phyloP scores from a whole-genome alignment of 1,284 basidiomycete genomes.

The Ceratobasidium sp. region DNA sequence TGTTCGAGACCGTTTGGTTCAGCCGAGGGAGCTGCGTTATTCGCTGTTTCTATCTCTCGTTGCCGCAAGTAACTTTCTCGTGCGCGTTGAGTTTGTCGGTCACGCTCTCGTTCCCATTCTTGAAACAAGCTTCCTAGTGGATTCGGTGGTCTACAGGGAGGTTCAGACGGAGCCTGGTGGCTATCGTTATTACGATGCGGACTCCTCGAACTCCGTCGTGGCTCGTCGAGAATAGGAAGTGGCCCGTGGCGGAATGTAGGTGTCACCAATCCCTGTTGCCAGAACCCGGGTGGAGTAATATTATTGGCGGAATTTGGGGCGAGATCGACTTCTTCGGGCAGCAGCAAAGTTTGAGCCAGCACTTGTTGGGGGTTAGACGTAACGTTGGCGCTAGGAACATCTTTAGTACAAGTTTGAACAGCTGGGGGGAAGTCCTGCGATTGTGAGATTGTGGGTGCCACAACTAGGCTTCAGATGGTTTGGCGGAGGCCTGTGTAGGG shows the following conservation, averaged over 20 bases:
- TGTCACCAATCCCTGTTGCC: too few relatives aligned
- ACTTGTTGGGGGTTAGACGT: too few relatives aligned
- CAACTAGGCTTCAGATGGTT: too few relatives aligned
- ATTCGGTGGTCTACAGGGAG: not conserved
- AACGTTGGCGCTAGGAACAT: too few relatives aligned
- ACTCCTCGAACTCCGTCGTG: not conserved
- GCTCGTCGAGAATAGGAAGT: conserved; percentile 29
- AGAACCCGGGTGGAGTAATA: too few relatives aligned
- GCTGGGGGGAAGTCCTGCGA: too few relatives aligned
- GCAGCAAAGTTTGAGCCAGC: too few relatives aligned
- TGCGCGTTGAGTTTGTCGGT: conserved; percentile 15
- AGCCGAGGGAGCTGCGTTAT: not conserved
- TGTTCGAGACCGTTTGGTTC: not conserved
- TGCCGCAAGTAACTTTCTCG: conserved; percentile 33
- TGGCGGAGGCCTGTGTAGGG: too few relatives aligned
- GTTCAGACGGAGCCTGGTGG: not conserved
- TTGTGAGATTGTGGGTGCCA: too few relatives aligned
- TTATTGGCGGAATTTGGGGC: too few relatives aligned
- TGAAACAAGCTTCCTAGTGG: conserved; percentile 35
- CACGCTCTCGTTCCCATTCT: conserved; percentile 36
- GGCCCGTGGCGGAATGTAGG: conserved; percentile 27
- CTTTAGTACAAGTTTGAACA: too few relatives aligned
- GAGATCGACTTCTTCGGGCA: too few relatives aligned
- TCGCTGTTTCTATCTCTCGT: conserved; percentile 7
- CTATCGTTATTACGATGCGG: not conserved